Conservation (phyloP, 2,329 filamentous ascomycete genomes). For the Helminthosporium solani region DNA sequence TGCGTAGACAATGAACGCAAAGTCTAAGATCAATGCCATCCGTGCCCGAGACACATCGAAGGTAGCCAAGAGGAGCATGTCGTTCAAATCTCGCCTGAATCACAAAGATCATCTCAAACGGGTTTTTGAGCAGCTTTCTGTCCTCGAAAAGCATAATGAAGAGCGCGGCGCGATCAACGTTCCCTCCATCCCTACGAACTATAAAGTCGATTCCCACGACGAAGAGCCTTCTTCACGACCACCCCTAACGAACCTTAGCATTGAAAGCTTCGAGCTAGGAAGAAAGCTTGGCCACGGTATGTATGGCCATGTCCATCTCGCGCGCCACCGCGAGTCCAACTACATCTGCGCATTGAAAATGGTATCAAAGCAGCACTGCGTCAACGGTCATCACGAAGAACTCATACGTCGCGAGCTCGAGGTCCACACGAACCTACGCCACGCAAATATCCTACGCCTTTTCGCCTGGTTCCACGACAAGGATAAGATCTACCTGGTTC, state of each 20-base stretch:
- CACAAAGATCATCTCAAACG: constrained; percentile 5
- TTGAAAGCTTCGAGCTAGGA: constrained; percentile 87
- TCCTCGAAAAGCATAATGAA: constrained; percentile 1
- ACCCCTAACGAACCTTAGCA: constrained; percentile 62
- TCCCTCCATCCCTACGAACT: neutral
- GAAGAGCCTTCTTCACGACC: neutral
- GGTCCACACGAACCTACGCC: constrained; percentile 79
- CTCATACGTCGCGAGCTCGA: constrained; percentile 81
- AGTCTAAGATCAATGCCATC: constrained; percentile 8
- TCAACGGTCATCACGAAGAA: constrained; percentile 73
- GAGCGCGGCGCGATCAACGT: neutral
- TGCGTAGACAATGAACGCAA: constrained; percentile 4
- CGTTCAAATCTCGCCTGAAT: neutral
- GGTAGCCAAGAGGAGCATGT: constrained; percentile 5
- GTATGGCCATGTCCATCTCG: constrained; percentile 79
- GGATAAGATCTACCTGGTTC: constrained; percentile 77
- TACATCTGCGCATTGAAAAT: constrained; percentile 84
- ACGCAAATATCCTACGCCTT: constrained; percentile 76
- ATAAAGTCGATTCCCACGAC: neutral
- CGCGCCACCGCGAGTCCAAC: constrained; percentile 69
- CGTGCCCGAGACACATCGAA: constrained; percentile 1
- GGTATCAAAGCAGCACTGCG: constrained; percentile 74
- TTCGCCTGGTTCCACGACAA: constrained; percentile 83
- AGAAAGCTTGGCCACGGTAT: constrained; percentile 79
- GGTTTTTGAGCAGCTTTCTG: constrained; percentile 1